Evolutionary conservation across 305 asterid genomes (phyloP), one percentile per base, ranked within the genome.

Genomic region (Striga hermonthica): DNA sequence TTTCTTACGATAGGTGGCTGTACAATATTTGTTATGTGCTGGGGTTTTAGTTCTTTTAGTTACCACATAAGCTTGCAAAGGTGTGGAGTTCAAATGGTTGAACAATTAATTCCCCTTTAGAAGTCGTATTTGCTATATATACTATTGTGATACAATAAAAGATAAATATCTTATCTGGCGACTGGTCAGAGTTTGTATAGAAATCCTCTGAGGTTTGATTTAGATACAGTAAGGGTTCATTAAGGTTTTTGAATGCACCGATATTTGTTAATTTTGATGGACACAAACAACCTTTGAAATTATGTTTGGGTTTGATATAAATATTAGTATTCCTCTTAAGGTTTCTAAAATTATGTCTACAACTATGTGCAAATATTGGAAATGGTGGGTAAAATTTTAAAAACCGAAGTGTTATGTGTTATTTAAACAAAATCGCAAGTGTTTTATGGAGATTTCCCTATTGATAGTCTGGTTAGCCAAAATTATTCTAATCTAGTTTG

Each of bases 71-170:
- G 44, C 36, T 47, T 12, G 10, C 16, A 11, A 62, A 64, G 68
- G 44, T 43, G 50, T 71, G 31, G 44, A 57, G 39, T 40, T 66
- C 44, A 52, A 14, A n/a, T 14, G 28, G 31, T 57, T 52, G 64
- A 43, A 62, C 13, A 28, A 54, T 48, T 43, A 9, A 4, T 53
- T 36, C n/a, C 4, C 54, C 38, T 4, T 22, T 53, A 49, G n/a
- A 10, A 14, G 14, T 22, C 57, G 34, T 44, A 6, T 41, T 28
- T 57, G 38, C 54, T 22, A 6, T 15, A 14, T 16, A 59, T 16
- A 38, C 11, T 59, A 12, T 40, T 64, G 58, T 50, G 68, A 60
- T 54, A 36, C 60, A 45, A 45, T 50, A 64, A 50, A 74, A 41
- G 64, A 49, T 16, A 64, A 58, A 31, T 22, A 37, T 22, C 28